A percentile compares a stretch with the other conserved stretches of the same genome.
Evolutionary conservation across 306 rosid species (phyloP).

Genomic region (Castanopsis chinensis): DNA sequence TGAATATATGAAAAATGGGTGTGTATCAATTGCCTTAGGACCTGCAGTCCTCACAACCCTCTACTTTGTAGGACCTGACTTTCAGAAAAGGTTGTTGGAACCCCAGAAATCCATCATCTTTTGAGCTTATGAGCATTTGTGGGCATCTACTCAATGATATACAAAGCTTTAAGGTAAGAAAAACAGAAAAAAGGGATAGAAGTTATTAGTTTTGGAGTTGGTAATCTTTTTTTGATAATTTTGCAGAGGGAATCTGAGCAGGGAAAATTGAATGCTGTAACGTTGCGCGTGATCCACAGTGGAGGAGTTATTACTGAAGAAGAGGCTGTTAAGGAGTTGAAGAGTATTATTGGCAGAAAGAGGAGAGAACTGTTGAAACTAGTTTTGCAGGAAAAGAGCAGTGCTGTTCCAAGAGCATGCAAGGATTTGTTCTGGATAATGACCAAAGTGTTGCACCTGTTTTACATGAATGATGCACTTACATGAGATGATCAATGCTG

Average conservation of each 20-base stretch:
- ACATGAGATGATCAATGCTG: constrained; percentile 46
- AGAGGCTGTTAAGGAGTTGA: constrained; percentile 41
- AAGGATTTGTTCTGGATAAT: constrained; percentile 83
- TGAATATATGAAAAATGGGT: constrained; percentile 73
- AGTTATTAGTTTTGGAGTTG: background rate
- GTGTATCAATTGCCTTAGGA: constrained; percentile 66
- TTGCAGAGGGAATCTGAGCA: constrained; percentile 74
- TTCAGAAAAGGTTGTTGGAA: constrained; percentile 38
- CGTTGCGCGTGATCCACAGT: constrained; percentile 35
- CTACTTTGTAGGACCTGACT: constrained; percentile 73
- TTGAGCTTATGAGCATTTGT: constrained; percentile 50
- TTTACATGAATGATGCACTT: constrained; percentile 71
- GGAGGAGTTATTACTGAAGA: constrained; percentile 38
- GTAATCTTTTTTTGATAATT: background rate
- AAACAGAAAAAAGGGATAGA: background rate
- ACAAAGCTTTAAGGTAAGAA: constrained; percentile 49
- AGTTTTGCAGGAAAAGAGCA: constrained; percentile 35
- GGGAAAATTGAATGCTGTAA: constrained; percentile 71
- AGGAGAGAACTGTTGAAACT: constrained; percentile 62
- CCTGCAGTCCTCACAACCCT: constrained; percentile 78
- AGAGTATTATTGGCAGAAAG: constrained; percentile 25
- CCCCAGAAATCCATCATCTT: constrained; percentile 47
- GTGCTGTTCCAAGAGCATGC: constrained; percentile 71
- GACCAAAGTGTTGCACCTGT: constrained; percentile 53
- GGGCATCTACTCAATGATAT: constrained; percentile 83